Percentiles rank a stretch among this genome's conserved stretches.
These are phyloP conservation scores for Boletus reticuloceps DNA, from an alignment of 768 basidiomycete genomes.

Conservation along the genomic window DNA sequence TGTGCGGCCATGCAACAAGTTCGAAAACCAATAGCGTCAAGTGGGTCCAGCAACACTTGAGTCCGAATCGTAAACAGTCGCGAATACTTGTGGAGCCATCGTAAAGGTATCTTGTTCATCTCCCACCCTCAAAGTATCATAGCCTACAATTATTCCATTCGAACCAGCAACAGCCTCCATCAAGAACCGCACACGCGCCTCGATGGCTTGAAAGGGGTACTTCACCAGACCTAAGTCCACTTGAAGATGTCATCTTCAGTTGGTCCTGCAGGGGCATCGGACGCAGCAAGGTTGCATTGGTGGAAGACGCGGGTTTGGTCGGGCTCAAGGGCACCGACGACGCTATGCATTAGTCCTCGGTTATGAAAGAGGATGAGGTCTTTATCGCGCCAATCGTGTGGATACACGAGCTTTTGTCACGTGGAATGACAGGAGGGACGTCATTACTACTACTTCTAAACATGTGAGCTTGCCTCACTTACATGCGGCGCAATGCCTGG, in stretches of 20 bases:
- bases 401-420: slow-evolving; percentile 65
- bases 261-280: slow-evolving; percentile 47
- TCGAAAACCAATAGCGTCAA: no score
- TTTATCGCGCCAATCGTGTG: slow-evolving; percentile 74
- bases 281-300: slow-evolving; percentile 58
- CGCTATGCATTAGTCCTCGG: slow-evolving; percentile 61
- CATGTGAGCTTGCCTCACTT: neutral
- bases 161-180: no score
- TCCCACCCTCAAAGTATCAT: no score
- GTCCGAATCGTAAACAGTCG: no score
- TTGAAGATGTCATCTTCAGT: slow-evolving; percentile 20
- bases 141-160: no score
- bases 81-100: no score
- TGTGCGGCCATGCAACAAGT: no score
- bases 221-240: neutral
- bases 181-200: no score
- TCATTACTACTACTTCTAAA: neutral
- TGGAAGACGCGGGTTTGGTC: slow-evolving; percentile 48
- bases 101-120: no score
- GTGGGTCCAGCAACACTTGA: no score
- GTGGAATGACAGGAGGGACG: neutral
- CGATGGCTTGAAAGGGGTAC: neutral
- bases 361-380: slow-evolving; percentile 66
- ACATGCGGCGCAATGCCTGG: slow-evolving; percentile 38
- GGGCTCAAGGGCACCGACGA: slow-evolving; percentile 60